Conservation (phyloP, 768 basidiomycete species). For the Auricularia auricula-judae region DNA sequence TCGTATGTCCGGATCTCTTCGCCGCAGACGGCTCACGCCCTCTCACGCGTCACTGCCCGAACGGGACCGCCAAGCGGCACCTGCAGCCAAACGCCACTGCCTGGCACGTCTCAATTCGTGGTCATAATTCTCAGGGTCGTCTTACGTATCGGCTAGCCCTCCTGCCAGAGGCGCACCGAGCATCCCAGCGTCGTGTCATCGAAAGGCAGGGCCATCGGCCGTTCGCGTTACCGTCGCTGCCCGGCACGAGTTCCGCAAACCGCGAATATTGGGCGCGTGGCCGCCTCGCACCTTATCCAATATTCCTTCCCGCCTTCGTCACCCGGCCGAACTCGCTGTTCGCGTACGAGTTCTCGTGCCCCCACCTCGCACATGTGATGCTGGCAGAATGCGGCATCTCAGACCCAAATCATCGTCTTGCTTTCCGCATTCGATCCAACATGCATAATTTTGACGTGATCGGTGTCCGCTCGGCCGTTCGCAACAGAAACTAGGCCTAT, state of each 20-base stretch:
- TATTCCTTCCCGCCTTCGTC: neutral
- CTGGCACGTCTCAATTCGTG: neutral
- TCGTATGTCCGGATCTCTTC: neutral
- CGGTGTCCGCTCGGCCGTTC: neutral
- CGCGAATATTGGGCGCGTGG: neutral
- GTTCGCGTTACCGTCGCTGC: neutral
- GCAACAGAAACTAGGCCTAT: neutral
- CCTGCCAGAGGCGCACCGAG: neutral
- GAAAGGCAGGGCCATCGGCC: neutral
- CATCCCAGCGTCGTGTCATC: neutral
- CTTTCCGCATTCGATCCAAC: neutral
- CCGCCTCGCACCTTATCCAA: neutral
- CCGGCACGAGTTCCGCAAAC: neutral
- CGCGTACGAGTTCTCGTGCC: neutral
- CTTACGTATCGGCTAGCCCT: neutral
- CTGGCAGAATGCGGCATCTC: neutral
- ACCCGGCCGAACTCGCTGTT: neutral
- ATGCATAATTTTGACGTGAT: neutral
- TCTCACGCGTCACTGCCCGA: neutral
- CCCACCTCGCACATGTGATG: neutral
- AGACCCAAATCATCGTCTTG: neutral
- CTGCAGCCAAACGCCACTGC: neutral
- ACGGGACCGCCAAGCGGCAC: neutral
- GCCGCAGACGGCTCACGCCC: neutral
- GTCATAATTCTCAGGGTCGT: neutral